phyloP scores from a whole-genome alignment of 169 alveolate genomes.

The Plasmodium malariae region DNA sequence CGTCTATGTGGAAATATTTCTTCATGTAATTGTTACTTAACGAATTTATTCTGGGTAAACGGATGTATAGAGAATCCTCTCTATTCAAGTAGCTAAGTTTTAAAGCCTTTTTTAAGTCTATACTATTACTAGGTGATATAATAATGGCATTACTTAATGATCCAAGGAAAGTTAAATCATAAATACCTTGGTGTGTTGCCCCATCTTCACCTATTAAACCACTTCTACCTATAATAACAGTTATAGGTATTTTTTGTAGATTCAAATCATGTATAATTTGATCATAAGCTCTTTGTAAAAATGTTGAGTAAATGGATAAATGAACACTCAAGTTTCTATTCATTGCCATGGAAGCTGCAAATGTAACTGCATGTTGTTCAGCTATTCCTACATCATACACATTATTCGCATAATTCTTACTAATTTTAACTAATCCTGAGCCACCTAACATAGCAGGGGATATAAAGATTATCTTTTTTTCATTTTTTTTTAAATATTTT shows the following conservation, averaged over 20 bases:
- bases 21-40: conserved; percentile 31
- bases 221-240: conserved; percentile 86
- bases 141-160: conserved; percentile 84
- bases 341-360: conserved; percentile 90
- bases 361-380: conserved; percentile 93
- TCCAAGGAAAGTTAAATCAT: conserved; percentile 87
- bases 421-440: conserved; percentile 86
- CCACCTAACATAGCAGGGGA: conserved; percentile 93
- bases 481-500: conserved; percentile 80
- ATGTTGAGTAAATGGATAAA: conserved; percentile 89
- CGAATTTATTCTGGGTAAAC: conserved; percentile 40
- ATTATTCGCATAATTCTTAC: conserved; percentile 81
- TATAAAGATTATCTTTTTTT: conserved; percentile 80
- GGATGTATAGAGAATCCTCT: conserved; percentile 23
- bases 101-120: conserved; percentile 78
- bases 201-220: conserved; percentile 92
- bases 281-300: conserved; percentile 91
- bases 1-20: conserved; percentile 17
- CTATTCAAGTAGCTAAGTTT: conserved; percentile 9
- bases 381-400: conserved; percentile 93
- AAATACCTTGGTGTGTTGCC: conserved; percentile 92
- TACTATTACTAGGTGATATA: conserved; percentile 88
- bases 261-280: conserved; percentile 89
- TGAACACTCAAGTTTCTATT: conserved; percentile 86
- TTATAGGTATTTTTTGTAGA: conserved; percentile 86